Conservation (phyloP, 2,329 filamentous ascomycete species). For the Fusarium mangiferae region DNA sequence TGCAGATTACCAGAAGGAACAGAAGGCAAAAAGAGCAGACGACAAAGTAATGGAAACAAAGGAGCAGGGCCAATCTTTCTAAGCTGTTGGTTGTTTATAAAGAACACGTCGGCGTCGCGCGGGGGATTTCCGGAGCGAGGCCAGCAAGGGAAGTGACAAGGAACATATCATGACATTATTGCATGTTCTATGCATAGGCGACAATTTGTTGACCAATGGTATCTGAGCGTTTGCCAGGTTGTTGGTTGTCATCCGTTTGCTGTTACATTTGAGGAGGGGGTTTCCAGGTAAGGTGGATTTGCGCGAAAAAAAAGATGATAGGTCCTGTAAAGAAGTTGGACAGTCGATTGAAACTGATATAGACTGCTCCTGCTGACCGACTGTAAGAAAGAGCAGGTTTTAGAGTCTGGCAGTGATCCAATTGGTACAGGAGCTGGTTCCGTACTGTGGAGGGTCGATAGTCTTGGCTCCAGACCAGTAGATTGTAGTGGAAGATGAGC, state of each 20-base stretch:
- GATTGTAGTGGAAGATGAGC: background rate
- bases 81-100: accelerated
- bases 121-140: background rate
- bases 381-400: background rate
- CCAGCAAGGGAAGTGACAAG: background rate
- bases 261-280: background rate
- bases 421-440: background rate
- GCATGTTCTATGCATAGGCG: background rate
- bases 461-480: too few relatives aligned
- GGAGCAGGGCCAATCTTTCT: accelerated
- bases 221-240: background rate
- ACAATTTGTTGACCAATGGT: background rate
- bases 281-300: background rate
- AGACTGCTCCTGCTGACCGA: background rate
- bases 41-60: accelerated
- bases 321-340: background rate
- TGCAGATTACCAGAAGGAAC: accelerated
- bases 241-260: background rate
- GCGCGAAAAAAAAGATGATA: background rate
- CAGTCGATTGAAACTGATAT: background rate
- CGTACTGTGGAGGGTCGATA: background rate
- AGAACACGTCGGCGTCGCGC: background rate
- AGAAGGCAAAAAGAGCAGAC: accelerated
- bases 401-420: background rate
- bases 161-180: background rate